Evolutionary conservation across 1,139 yeast genomes (phyloP), one percentile per base, ranked within the genome.

Genomic region (Pichia sp.): DNA sequence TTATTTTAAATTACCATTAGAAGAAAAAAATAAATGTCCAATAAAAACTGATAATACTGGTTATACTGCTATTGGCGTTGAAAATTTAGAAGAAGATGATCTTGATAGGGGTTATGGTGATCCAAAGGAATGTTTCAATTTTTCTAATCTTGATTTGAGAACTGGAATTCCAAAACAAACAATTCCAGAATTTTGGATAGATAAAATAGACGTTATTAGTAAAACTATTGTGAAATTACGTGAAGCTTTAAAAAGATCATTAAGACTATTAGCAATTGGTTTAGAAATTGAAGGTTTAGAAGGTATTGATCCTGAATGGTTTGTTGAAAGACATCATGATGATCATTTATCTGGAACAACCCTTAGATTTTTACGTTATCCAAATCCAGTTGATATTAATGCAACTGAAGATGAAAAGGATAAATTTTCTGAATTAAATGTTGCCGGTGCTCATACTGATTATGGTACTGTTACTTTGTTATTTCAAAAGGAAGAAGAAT

Each of bases 401-500:
- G 55, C 58, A 46, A 40, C 51, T 6, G 74, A 71, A 49, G 67
- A 71, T 28, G 72, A 65, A 22, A 70, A 74, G 29, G 47, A 37
- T 1, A 45, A 51, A 12, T 50, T 45, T 29, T 49, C 43, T 20
- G 50, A 49, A 3, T 41, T 58, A 25, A 58, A 58, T 39, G 66
- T 80, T 42, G 80, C 80, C 2, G 82, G 82, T 27, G 80, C 80
- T 2, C 82, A 76, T 53, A 75, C 81, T 0, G 82, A 76, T 56
- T 76, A 76, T 51, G 82, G 82, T 6, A 71, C 78, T 10, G 65
- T 74, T 51, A 76, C 81, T 0, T 61, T 76, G 27, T 62, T 76
- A 39, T 73, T 59, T 39, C 61, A 58, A 49, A 53, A 55, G 43
- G 55, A 70, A 34, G 68, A 55, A 65, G 71, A 52, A 59, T 71